Evolutionary conservation across 179 eudicot species (phyloP), one percentile per base, ranked within the genome.

Genomic region (Silene vulgaris): DNA sequence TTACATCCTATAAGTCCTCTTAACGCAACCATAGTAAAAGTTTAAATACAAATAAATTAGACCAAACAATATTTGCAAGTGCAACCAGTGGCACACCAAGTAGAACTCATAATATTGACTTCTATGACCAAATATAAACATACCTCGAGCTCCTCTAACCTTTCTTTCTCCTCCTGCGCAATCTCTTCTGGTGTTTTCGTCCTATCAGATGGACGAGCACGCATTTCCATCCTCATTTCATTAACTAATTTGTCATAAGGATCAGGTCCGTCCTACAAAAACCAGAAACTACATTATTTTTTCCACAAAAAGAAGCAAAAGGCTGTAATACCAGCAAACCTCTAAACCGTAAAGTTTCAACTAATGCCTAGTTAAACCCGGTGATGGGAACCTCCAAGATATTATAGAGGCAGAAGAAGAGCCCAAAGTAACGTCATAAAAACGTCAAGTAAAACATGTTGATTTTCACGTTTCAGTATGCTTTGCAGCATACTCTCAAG

Each of bases 111-210:
- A 67, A 59, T 61, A 45, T 60, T 16, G 70, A 43, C 28, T 61
- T 60, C 79, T n/a, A 60, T 59, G 32, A 71, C 9, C 8, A 54
- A 16, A 62, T 20, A 71, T 8, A 75, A 65, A 57, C 74, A 45
- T 84, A 96, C 99, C 96, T 96, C 99, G 76, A 93, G 82, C 77
- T 80, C 45, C 79, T 96, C 99, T 56, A 93, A 85, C 75, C 94
- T 87, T 80, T 96, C 99, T 79, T 88, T 90, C 81, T 93, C 96
- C 77, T 96, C 97, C 85, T 90, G 90, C 21, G 97, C 97, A 60
- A 90, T 82, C 86, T 96, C 99, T 84, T 96, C 99, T 56, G 88
- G 88, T 74, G 99, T 86, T 85, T 93, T 93, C 76, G 98, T 93
- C 85, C 98, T 83, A 74, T 90, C 90, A 70, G 98, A 93, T 77